These are phyloP conservation scores for Mucor velutinosus DNA, from an alignment of 371 early-diverging fungal species.

Conservation along the genomic window DNA sequence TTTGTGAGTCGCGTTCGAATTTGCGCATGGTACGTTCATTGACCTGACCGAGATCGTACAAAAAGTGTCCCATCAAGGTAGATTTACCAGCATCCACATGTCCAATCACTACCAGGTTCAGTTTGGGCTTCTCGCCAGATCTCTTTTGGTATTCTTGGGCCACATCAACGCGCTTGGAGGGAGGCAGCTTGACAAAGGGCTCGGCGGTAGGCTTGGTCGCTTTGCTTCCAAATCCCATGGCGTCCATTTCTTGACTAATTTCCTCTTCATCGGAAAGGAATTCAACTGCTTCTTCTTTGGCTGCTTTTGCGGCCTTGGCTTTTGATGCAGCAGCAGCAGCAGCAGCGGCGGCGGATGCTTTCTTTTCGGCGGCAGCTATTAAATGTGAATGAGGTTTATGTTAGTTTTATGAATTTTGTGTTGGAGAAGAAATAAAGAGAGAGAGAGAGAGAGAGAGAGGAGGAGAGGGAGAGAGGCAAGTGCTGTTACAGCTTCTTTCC, in stretches of 20 bases:
- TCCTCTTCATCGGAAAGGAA: conserved; percentile 49
- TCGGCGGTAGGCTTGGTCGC: conserved; percentile 37
- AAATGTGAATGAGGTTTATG: neutral
- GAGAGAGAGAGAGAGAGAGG: conserved; percentile 3
- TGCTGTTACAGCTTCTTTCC: conserved; percentile 10
- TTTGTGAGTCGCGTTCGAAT: conserved; percentile 92
- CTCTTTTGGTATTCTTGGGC: conserved; percentile 76
- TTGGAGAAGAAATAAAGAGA: conserved; percentile 6
- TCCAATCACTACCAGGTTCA: conserved; percentile 91
- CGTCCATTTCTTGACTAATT: conserved; percentile 53
- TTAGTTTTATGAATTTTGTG: neutral
- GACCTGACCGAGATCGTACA: conserved; percentile 88
- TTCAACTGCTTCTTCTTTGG: conserved; percentile 47
- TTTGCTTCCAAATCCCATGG: conserved; percentile 40
- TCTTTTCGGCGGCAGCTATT: conserved; percentile 18
- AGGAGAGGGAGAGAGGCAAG: neutral
- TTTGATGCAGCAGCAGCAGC: conserved; percentile 6
- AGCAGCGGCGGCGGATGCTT: conserved; percentile 6
- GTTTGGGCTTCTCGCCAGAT: conserved; percentile 62
- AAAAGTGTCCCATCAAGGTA: conserved; percentile 97
- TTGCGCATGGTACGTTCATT: conserved; percentile 88
- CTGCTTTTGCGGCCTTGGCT: conserved; percentile 10
- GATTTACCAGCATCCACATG: conserved; percentile 99
- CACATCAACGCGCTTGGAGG: conserved; percentile 69
- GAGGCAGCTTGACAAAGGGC: conserved; percentile 41